Percentiles rank a stretch among this genome's conserved stretches.
Evolutionary conservation across 2,329 filamentous ascomycete species (phyloP).

Genomic region (Calcarisporium arbuscula): DNA sequence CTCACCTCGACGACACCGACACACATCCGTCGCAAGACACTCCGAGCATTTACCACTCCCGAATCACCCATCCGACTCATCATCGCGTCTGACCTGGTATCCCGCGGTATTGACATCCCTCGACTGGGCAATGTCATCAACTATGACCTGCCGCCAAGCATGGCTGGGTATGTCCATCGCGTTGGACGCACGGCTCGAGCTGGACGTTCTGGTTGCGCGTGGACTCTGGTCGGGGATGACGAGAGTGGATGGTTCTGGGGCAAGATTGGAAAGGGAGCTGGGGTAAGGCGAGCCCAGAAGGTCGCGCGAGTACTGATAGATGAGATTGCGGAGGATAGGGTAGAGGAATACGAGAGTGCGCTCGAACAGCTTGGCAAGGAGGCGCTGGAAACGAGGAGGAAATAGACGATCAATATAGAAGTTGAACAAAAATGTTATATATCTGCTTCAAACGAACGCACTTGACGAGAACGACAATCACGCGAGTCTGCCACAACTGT

Average conservation of each 20-base stretch:
- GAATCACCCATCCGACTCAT: slow-evolving; percentile 67
- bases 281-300: slow-evolving; percentile 36
- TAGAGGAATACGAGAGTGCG: slow-evolving; percentile 47
- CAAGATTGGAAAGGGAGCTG: slow-evolving; percentile 59
- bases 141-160: slow-evolving; percentile 80
- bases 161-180: slow-evolving; percentile 82
- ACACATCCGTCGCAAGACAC: slow-evolving; percentile 58
- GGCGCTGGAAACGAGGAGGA: slow-evolving; percentile 32
- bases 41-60: slow-evolving; percentile 59
- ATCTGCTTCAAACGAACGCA: too few species aligned
- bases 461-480: too few species aligned
- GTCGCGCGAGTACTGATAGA: slow-evolving; percentile 43
- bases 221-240: slow-evolving; percentile 76
- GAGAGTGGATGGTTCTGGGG: slow-evolving; percentile 93
- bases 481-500: too few species aligned
- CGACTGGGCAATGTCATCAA: slow-evolving; percentile 81
- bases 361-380: slow-evolving; percentile 58
- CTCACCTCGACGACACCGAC: slow-evolving; percentile 76
- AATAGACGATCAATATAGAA: slow-evolving; percentile 9
- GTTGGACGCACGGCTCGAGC: slow-evolving; percentile 87
- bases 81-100: slow-evolving; percentile 88
- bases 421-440: too few species aligned
- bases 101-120: slow-evolving; percentile 79
- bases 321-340: slow-evolving; percentile 40
- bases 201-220: slow-evolving; percentile 67